A percentile compares a stretch with the other conserved stretches of the same genome.
Evolutionary conservation across 164 flowering plant genomes (phyloP).

Genomic region (Euptelea pleiosperma): DNA sequence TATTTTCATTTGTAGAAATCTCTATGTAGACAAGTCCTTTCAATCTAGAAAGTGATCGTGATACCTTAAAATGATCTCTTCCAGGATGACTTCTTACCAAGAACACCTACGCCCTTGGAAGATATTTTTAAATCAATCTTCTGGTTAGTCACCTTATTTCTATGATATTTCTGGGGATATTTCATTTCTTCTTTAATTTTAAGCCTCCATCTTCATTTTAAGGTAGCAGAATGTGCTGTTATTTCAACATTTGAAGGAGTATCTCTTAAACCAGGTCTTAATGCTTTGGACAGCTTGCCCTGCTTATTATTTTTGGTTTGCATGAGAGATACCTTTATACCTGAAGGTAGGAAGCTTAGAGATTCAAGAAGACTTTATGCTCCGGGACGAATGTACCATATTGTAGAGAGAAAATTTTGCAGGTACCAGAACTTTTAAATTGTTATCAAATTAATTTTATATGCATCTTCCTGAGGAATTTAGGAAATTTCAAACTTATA

Average conservation of each 20-base stretch:
- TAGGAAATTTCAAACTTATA: no score
- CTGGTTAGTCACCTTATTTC: constrained; percentile 48
- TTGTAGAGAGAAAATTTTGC: constrained; percentile 94
- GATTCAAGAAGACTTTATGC: constrained; percentile 95
- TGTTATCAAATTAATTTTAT: not conserved
- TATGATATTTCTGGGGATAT: not conserved
- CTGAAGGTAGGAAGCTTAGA: constrained; percentile 77
- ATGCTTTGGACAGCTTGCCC: constrained; percentile 91
- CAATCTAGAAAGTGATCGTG: constrained; percentile 6
- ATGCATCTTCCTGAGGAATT: not conserved
- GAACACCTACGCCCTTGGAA: constrained; percentile 91
- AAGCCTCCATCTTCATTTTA: not conserved
- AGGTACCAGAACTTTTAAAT: constrained; percentile 40
- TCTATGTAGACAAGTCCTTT: not conserved
- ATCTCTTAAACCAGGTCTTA: constrained; percentile 58
- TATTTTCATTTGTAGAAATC: not conserved
- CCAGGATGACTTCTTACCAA: constrained; percentile 96
- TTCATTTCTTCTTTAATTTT: not conserved
- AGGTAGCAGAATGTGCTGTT: not conserved
- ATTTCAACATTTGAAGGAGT: constrained; percentile 20
- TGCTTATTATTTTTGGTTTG: constrained; percentile 78
- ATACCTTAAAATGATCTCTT: constrained; percentile 11
- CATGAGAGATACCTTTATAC: constrained; percentile 90
- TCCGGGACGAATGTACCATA: constrained; percentile 93
- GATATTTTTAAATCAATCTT: constrained; percentile 82